Evolutionary conservation across 805 yeast species (phyloP).

Genomic region (Myxozyma lipomycoides): DNA sequence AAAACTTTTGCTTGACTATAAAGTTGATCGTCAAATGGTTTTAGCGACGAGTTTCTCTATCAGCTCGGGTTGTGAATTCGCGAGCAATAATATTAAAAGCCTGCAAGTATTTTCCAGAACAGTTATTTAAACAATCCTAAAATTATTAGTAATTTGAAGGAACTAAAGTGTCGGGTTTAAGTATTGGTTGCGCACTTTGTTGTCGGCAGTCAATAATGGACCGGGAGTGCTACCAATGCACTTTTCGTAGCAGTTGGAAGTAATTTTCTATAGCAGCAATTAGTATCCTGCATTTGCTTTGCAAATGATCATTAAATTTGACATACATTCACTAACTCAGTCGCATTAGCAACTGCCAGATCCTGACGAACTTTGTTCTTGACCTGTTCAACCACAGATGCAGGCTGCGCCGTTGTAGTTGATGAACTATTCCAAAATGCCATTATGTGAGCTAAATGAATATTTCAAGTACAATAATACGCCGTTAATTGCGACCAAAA

Average conservation of each 20-base stretch:
- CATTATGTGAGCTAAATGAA: not conserved
- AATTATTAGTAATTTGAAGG: not conserved
- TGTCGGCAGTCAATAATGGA: slow-evolving; percentile 45
- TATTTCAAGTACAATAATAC: too few species aligned
- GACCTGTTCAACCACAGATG: not conserved
- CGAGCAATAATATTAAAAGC: slow-evolving; percentile 84
- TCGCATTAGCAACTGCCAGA: slow-evolving; percentile 86
- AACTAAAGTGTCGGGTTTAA: too few species aligned
- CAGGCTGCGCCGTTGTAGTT: not conserved
- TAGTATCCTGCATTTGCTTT: not conserved
- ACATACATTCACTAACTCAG: slow-evolving; percentile 68
- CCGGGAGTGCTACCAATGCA: slow-evolving; percentile 63
- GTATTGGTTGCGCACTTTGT: slow-evolving; percentile 39
- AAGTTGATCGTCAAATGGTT: too few species aligned
- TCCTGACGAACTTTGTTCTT: slow-evolving; percentile 40
- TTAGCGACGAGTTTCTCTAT: not conserved
- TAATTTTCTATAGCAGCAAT: slow-evolving; percentile 48
- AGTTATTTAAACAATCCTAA: slow-evolving; percentile 61
- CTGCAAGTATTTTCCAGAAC: slow-evolving; percentile 83
- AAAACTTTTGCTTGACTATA: too few species aligned
- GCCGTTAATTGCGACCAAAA: too few species aligned
- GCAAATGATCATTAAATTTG: not conserved
- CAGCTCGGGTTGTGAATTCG: slow-evolving; percentile 60
- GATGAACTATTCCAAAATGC: not conserved
- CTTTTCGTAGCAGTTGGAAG: slow-evolving; percentile 80